Base-by-base conservation (phyloP, 352 stramenopile genomes). In the Aphanomyces stellatus region DNA sequence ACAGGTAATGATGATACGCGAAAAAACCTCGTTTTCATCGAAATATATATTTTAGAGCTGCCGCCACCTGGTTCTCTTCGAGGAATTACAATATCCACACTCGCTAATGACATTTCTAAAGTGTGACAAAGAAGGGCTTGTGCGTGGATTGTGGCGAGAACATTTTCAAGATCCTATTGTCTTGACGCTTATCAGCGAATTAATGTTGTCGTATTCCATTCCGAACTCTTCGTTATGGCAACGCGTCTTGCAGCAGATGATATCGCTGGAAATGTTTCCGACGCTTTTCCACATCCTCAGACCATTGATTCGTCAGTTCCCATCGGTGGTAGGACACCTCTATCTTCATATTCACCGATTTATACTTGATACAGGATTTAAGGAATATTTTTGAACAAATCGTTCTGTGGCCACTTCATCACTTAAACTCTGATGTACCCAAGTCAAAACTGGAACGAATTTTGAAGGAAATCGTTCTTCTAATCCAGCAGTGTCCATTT, bases 121-220 rank as follows among this genome's bases (percentile, higher is more conserved):
- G 33, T 72, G 67, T 25, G 66, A 87, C 24, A 88, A 88, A 64
- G 76, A 74, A 42, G 55, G 72, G 0, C 60, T 88, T 0, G 69
- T 71, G 15, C 73, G 74, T 34, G 80, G 77, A 64, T 65, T 87
- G 42, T 71, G 87, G 37, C 74, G 77, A 42, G 70, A 80, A 62
- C 80, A 75, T 33, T 49, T 61, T 0, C 43, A 65, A n/a, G 40
- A 69, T 13, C 64, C 71, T 1, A 84, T 75, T 73, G 65, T 83
- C 2, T 24, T 88, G 35, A 69, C 69, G 19, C 79, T 74, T 46
- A 70, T 65, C 6, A 81, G 73, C 30, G 64, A 65, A 41, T 33
- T 86, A 27, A 77, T 87, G 74, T 71, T 88, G 28, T 74, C 85
- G 43, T 88, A 87, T 66, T 67, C 51, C n/a, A 69, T 88, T 7